phyloP scores from a whole-genome alignment of 2,329 filamentous ascomycete species.

The Botrytis pseudocinerea region DNA sequence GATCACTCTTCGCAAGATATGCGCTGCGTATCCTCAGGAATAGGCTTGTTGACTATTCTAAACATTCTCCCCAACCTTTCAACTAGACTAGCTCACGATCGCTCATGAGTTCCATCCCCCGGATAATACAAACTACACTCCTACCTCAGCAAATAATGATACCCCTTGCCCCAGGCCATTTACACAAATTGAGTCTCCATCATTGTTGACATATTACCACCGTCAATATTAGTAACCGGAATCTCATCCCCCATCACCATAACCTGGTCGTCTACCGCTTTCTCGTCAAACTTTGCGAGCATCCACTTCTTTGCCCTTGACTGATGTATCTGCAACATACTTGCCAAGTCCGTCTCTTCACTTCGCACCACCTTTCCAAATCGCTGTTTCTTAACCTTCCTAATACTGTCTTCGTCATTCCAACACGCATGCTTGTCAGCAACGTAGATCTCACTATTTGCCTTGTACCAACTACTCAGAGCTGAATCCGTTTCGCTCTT shows the following conservation, averaged over 20 bases:
- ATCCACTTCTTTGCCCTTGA: conserved; percentile 52
- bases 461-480: conserved; percentile 79
- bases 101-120: too few species aligned
- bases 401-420: conserved; percentile 59
- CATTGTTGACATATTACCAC: not conserved
- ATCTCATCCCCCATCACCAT: conserved; percentile 25
- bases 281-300: conserved; percentile 41
- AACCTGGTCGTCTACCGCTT: conserved; percentile 21
- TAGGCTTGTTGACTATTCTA: not conserved
- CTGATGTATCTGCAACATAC: conserved; percentile 59
- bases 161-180: too few species aligned
- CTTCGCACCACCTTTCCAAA: conserved; percentile 61
- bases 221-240: not conserved
- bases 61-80: not conserved
- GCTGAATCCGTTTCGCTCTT: conserved; percentile 74
- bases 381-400: conserved; percentile 60
- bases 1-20: not conserved
- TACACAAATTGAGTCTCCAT: conserved; percentile 2
- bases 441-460: conserved; percentile 78
- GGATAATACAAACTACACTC: not conserved
- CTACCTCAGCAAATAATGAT: not conserved
- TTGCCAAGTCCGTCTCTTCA: conserved; percentile 49
- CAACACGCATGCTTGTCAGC: conserved; percentile 75
- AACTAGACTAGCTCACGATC: not conserved
- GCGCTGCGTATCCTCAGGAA: not conserved